Conservation (phyloP, 1,284 basidiomycete genomes). For the Leccinum pseudoinsigne region DNA sequence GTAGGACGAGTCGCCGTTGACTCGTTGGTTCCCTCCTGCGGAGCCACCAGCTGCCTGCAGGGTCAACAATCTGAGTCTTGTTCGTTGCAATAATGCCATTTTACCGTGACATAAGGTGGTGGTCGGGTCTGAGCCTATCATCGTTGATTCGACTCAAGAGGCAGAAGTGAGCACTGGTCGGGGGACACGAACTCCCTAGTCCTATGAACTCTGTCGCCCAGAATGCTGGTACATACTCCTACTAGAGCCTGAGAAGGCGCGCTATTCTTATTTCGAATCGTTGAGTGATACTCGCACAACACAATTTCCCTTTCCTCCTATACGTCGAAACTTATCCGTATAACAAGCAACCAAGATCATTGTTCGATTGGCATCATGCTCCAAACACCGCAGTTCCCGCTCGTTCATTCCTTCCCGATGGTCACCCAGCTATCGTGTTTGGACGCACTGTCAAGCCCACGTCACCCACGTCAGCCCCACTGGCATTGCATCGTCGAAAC, state of each 20-base stretch:
- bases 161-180: too few species aligned
- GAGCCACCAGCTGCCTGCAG: not conserved
- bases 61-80: not conserved
- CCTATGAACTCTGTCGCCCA: too few species aligned
- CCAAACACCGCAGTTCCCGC: not conserved
- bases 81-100: slow-evolving; percentile 11
- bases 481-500: not conserved
- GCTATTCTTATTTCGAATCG: too few species aligned
- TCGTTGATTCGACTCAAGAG: not conserved
- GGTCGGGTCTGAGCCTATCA: not conserved
- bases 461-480: not conserved
- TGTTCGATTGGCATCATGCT: not conserved
- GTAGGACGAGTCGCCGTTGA: not conserved
- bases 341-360: not conserved
- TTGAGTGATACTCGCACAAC: not conserved
- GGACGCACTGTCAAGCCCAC: slow-evolving; percentile 7
- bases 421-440: slow-evolving; percentile 45
- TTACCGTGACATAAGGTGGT: not conserved
- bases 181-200: too few species aligned
- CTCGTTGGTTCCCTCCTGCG: not conserved
- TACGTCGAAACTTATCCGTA: not conserved
- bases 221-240: too few species aligned
- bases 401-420: slow-evolving; percentile 30
- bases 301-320: slow-evolving; percentile 4
- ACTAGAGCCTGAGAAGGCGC: too few species aligned